Evolutionary conservation across 2,329 filamentous ascomycete genomes (phyloP).

Genomic region (Fusarium longipes): DNA sequence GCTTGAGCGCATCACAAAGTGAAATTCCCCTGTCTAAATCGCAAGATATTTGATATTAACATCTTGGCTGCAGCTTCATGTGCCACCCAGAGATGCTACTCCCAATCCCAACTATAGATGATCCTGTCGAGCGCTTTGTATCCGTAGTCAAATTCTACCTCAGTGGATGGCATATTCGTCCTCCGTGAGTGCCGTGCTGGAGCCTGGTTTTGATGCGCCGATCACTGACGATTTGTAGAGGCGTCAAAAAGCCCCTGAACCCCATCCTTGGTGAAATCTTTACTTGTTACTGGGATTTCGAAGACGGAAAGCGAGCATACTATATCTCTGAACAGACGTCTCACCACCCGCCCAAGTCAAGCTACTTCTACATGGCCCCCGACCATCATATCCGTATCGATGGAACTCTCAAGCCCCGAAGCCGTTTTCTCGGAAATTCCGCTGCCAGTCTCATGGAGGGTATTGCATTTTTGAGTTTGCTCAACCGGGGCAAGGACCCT

Average conservation of each 20-base stretch:
- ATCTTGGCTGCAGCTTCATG: slow-evolving; percentile 81
- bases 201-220: slow-evolving; percentile 4
- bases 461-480: slow-evolving; percentile 83
- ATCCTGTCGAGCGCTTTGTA: slow-evolving; percentile 89
- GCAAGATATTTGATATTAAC: slow-evolving; percentile 18
- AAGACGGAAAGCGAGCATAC: slow-evolving; percentile 85
- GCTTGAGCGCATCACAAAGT: slow-evolving; percentile 99
- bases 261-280: slow-evolving; percentile 95
- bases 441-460: slow-evolving; percentile 99
- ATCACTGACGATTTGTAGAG: slow-evolving; percentile 63
- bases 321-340: slow-evolving; percentile 98
- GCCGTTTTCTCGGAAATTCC: slow-evolving; percentile 95
- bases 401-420: slow-evolving; percentile 92
- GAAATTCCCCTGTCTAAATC: slow-evolving; percentile 35
- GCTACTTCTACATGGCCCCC: slow-evolving; percentile 98
- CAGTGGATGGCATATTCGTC: slow-evolving; percentile 98
- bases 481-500: slow-evolving; percentile 77
- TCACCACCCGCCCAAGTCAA: slow-evolving; percentile 97
- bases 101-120: slow-evolving; percentile 86
- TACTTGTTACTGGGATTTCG: slow-evolving; percentile 94
- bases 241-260: slow-evolving; percentile 98
- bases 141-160: slow-evolving; percentile 98
- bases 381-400: slow-evolving; percentile 95
- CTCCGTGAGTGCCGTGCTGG: slow-evolving; percentile 74
- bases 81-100: slow-evolving; percentile 96